Evolutionary conservation across 1,284 basidiomycete species (phyloP), one percentile per base, ranked within the genome.

Genomic region (Coniferiporia sulphurascens): DNA sequence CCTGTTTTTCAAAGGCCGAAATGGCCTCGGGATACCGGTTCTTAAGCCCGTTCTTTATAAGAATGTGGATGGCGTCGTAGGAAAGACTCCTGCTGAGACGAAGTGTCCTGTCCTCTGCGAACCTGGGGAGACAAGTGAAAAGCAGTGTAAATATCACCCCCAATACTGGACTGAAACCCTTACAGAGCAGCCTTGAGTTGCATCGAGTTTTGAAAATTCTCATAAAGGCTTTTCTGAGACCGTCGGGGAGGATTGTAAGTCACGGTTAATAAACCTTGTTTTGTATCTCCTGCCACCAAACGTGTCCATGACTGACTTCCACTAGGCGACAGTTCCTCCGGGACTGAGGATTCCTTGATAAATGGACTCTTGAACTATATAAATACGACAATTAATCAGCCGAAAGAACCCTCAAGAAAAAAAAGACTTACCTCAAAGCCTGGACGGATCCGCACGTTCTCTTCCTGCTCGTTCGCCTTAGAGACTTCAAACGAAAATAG

Each of bases 381-480:
- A 35, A 50, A 27, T 27, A 27, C 5, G 27, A 1, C 4, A 48
- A 13, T 34, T 57, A 43, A 44, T 17, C 52, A 46, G 58, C 8
- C 34, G 8, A 44, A 7, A 27, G 3, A 44, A 8, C 7, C 22
- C 22, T 49, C 43, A 46, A 15, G 12, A 10, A 52, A 34, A n/a
- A n/a, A 17, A 48, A 34, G 38, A 62, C 69, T 34, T 54, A 80
- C 81, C 64, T 69, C 68, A 59, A 82, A 82, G 0, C 79, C 82
- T 1, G 69, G 65, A 2, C 72, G 70, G 0, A 70, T 62, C 0
- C 67, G 67, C 0, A 82, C 81, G 10, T 73, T 71, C 62, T 85
- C 83, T 54, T 83, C 81, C 61, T 85, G 81, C 59, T 84, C 81
- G 17, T 76, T 78, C 1, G 79, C 81, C 65, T 84, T 81, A 0